Percentiles rank a stretch among this genome's conserved stretches.
Conservation (phyloP, 2,329 filamentous ascomycete genomes). For the Monosporascus sp. region DNA sequence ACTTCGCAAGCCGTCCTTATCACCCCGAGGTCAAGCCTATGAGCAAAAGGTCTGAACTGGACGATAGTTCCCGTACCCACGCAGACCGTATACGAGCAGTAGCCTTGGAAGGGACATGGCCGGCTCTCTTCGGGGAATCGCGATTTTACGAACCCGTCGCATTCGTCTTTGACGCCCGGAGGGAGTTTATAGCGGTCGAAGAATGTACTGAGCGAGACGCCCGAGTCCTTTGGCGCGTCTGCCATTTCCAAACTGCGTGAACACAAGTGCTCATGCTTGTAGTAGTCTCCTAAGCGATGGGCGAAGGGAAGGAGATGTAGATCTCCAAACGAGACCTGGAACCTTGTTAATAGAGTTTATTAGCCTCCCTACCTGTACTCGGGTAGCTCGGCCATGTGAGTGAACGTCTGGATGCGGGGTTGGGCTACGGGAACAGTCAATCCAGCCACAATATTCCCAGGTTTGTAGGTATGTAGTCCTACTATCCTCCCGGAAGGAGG, state of each 20-base stretch:
- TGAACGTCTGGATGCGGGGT: constrained; percentile 13
- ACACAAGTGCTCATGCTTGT: not conserved
- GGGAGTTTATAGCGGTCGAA: constrained; percentile 26
- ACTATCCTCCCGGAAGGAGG: not conserved
- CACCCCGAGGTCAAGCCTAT: constrained; percentile 35
- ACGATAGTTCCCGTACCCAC: constrained; percentile 34
- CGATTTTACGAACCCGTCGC: constrained; percentile 28
- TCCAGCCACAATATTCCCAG: not conserved
- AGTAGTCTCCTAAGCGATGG: no score
- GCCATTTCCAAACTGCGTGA: constrained; percentile 11
- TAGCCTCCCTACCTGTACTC: not conserved
- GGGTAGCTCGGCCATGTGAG: constrained; percentile 7
- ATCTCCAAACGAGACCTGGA: not conserved
- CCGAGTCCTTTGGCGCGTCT: constrained; percentile 18
- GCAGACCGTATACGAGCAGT: constrained; percentile 46
- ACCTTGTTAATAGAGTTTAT: not conserved
- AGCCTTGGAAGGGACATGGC: constrained; percentile 39
- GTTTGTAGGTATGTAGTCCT: not conserved
- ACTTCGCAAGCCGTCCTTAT: constrained; percentile 31
- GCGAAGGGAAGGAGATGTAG: not conserved
- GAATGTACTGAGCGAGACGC: constrained; percentile 19
- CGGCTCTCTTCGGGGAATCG: constrained; percentile 28
- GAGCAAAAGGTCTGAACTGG: constrained; percentile 43
- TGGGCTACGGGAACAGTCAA: not conserved
- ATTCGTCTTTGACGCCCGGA: constrained; percentile 17